Evolutionary conservation across 2,329 filamentous ascomycete genomes (phyloP).

Genomic region (Aspergillus brasiliensis): DNA sequence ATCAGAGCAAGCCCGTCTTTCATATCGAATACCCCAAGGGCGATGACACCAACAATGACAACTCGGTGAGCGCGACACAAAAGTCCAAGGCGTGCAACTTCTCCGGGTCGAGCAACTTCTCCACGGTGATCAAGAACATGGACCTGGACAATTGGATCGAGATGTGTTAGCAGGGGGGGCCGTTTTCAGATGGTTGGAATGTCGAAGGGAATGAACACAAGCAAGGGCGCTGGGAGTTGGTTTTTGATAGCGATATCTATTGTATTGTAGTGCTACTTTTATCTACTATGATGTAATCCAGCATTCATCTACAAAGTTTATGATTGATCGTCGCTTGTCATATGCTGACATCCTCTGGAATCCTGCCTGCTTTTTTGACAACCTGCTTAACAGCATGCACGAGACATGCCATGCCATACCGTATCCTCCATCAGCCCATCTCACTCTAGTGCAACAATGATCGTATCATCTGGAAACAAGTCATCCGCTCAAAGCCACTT

Average conservation of each 20-base stretch:
- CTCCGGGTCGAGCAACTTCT: conserved; percentile 55
- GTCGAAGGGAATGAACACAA: not conserved
- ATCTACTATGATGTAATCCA: not conserved
- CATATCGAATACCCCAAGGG: conserved; percentile 70
- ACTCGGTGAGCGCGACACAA: conserved; percentile 35
- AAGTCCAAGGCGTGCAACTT: conserved; percentile 52
- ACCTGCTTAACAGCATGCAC: too few relatives aligned
- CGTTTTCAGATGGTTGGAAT: not conserved
- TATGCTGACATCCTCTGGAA: not conserved
- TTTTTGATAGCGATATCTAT: not conserved
- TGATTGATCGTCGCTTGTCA: not conserved
- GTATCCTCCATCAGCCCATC: too few relatives aligned
- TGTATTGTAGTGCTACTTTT: not conserved
- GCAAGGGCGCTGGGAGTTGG: not conserved
- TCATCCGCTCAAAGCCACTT: too few relatives aligned
- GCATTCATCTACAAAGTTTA: not conserved
- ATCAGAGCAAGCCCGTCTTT: conserved; percentile 67
- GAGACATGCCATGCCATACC: too few relatives aligned
- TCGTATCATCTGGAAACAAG: too few relatives aligned
- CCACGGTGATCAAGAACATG: conserved; percentile 68
- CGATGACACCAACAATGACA: conserved; percentile 41
- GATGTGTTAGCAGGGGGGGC: conserved; percentile 51
- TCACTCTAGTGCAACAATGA: too few relatives aligned
- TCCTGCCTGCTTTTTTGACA: too few relatives aligned
- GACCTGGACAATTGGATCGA: conserved; percentile 64